Percentiles rank a stretch among this genome's conserved stretches.
phyloP scores from a whole-genome alignment of 495 filamentous ascomycete species.

The Chaetomium tenue region DNA sequence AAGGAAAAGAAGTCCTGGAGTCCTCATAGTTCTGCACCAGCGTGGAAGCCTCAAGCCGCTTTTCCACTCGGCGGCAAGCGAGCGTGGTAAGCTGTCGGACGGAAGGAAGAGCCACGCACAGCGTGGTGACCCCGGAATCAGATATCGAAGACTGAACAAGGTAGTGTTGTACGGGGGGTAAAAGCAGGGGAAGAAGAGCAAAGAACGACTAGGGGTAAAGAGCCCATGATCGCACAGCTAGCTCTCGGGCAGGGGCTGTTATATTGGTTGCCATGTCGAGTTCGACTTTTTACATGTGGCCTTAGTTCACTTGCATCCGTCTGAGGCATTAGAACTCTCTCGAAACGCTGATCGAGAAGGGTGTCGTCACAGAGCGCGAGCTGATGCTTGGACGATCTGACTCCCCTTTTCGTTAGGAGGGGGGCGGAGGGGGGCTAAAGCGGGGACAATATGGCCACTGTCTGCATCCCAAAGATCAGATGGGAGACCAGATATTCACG shows the following conservation, averaged over 20 bases:
- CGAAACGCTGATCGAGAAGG: background rate
- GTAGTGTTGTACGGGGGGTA: background rate
- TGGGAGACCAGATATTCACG: background rate
- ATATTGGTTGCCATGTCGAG: background rate
- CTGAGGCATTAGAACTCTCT: background rate
- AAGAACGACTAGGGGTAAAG: background rate
- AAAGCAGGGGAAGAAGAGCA: background rate
- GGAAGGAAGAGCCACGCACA: background rate
- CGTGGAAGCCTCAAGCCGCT: slow-evolving; percentile 9
- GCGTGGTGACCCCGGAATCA: background rate
- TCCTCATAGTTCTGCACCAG: slow-evolving; percentile 22
- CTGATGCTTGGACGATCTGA: background rate
- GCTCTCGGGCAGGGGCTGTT: background rate
- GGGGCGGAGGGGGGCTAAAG: background rate
- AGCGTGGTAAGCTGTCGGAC: background rate
- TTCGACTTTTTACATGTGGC: background rate
- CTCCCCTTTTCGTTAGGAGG: background rate
- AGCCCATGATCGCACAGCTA: no score
- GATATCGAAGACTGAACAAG: background rate
- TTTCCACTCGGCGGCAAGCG: background rate
- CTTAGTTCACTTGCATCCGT: background rate
- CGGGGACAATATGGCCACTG: background rate
- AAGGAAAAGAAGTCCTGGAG: slow-evolving; percentile 21
- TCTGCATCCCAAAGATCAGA: background rate
- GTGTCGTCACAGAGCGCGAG: background rate